These are phyloP conservation scores for Trametes meyenii DNA, from an alignment of 768 basidiomycete species.

Conservation along the genomic window DNA sequence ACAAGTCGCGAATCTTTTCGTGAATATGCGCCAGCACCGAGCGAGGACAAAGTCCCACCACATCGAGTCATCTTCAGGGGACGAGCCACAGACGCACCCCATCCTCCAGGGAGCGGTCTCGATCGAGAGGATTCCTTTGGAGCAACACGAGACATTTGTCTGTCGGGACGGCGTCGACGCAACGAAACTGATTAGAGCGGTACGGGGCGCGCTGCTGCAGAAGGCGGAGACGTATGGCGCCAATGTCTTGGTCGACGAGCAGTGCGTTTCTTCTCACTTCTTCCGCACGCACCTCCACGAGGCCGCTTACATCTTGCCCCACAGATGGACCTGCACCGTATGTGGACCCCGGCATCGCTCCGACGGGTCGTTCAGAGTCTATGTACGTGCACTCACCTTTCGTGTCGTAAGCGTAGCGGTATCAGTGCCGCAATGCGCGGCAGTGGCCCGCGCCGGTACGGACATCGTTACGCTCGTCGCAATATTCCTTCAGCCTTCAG, in stretches of 20 bases:
- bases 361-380: constrained; percentile 59
- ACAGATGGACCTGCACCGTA: constrained; percentile 69
- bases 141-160: constrained; percentile 48
- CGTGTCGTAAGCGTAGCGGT: background rate
- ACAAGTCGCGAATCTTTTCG: constrained; percentile 54
- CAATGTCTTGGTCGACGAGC: constrained; percentile 68
- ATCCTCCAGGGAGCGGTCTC: constrained; percentile 35
- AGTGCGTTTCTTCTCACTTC: constrained; percentile 49
- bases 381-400: constrained; percentile 44
- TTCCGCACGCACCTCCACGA: background rate
- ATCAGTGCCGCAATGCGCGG: no score
- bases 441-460: no score
- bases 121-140: constrained; percentile 37
- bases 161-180: constrained; percentile 69
- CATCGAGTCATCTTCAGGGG: constrained; percentile 42
- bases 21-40: constrained; percentile 50
- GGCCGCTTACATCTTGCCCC: background rate
- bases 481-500: no score
- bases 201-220: constrained; percentile 53
- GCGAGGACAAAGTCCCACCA: constrained; percentile 29
- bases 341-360: constrained; percentile 51
- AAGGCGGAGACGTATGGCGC: constrained; percentile 52
- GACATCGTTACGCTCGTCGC: no score
- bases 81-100: constrained; percentile 41
- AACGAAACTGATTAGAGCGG: constrained; percentile 55